phyloP scores from a whole-genome alignment of 2,329 filamentous ascomycete species.

The Madurella fahalii region DNA sequence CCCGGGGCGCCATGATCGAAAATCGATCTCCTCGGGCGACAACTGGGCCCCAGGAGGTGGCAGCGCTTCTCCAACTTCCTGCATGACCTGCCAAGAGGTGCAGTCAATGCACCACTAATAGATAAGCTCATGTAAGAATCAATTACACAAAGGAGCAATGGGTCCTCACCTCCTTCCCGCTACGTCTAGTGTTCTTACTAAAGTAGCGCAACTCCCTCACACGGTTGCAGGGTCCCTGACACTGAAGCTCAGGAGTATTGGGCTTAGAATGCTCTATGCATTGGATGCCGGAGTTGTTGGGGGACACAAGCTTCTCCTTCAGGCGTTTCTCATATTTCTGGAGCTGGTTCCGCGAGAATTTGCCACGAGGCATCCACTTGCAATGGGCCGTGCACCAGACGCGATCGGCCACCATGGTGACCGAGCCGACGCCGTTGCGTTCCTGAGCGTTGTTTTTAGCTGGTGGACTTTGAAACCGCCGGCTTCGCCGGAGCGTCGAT shows the following conservation, averaged over 20 bases:
- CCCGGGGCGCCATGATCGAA: not conserved
- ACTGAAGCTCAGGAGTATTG: constrained; percentile 22
- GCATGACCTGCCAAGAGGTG: constrained; percentile 30
- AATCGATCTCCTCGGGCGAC: constrained; percentile 8
- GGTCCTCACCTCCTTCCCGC: constrained; percentile 29
- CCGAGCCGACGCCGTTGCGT: not conserved
- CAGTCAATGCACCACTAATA: constrained; percentile 33
- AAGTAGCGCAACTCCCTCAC: constrained; percentile 29
- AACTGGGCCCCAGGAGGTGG: constrained; percentile 21
- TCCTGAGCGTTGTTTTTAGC: too few relatives aligned
- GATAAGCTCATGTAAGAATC: constrained; percentile 28
- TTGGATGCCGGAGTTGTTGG: too few relatives aligned
- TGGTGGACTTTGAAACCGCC: too few relatives aligned
- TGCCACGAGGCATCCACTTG: constrained; percentile 27
- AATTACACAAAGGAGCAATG: constrained; percentile 4
- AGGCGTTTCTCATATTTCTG: too few relatives aligned
- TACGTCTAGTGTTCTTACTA: constrained; percentile 33
- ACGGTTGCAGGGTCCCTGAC: constrained; percentile 33
- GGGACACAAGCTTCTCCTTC: too few relatives aligned
- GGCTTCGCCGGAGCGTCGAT: too few relatives aligned
- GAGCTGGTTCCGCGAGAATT: constrained; percentile 32
- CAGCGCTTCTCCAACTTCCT: constrained; percentile 24
- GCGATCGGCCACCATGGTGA: constrained; percentile 8
- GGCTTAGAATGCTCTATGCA: too few relatives aligned
- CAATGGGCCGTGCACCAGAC: constrained; percentile 31